Evolutionary conservation across 257 asterid genomes (phyloP).

Genomic region (Solanum peruvianum): DNA sequence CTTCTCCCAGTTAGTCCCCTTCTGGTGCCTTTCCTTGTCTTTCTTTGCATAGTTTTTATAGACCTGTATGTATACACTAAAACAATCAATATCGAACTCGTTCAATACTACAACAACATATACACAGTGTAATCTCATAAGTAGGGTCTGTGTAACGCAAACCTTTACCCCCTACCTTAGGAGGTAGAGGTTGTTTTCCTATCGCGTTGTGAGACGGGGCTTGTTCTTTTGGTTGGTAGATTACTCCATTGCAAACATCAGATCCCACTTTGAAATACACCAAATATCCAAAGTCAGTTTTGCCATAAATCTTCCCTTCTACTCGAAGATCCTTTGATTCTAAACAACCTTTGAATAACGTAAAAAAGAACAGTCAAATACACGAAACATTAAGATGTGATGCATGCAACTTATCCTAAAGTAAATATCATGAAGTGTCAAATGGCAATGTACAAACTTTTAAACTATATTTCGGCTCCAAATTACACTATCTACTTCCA

Average conservation of each 20-base stretch:
- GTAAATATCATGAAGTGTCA: not conserved
- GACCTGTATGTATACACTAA: slow-evolving; percentile 31
- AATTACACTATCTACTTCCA: too few relatives aligned
- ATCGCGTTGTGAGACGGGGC: not conserved
- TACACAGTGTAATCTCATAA: not conserved
- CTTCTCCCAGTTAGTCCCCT: too few relatives aligned
- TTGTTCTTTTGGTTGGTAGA: slow-evolving; percentile 44
- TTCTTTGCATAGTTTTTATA: slow-evolving; percentile 42
- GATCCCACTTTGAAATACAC: slow-evolving; percentile 50
- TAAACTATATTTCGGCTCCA: not conserved
- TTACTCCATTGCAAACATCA: slow-evolving; percentile 51
- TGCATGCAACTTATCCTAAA: not conserved
- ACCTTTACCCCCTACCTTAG: not conserved
- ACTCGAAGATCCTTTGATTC: slow-evolving; percentile 28
- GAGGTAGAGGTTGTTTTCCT: not conserved
- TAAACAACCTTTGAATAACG: not conserved
- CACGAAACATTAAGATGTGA: not conserved
- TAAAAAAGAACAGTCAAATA: not conserved
- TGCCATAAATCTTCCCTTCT: slow-evolving; percentile 55
- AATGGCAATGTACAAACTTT: not conserved
- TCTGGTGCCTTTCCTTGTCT: slow-evolving; percentile 69
- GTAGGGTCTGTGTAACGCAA: not conserved
- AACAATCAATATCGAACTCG: not conserved
- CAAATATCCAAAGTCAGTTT: slow-evolving; percentile 77
- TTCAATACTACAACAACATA: not conserved